phyloP scores from a whole-genome alignment of 164 flowering plant species.

The Litsea cubeba region DNA sequence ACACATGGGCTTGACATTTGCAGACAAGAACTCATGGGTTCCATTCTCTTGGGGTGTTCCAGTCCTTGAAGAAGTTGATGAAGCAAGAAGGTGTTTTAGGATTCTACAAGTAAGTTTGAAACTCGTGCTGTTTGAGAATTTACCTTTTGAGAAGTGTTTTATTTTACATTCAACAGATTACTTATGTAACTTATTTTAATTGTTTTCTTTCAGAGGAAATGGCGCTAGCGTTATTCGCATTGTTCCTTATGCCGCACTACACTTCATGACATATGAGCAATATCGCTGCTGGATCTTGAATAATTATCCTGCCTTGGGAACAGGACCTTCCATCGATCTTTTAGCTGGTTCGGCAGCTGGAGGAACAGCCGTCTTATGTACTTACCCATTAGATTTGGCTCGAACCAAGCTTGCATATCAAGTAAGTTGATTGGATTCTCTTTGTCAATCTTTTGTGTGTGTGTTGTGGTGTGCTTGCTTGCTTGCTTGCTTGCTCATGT shows the following conservation, averaged over 20 bases:
- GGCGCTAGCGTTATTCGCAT: conserved; percentile 94
- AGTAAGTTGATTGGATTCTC: conserved; percentile 28
- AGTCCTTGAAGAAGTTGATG: conserved; percentile 64
- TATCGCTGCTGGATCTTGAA: conserved; percentile 76
- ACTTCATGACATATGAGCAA: conserved; percentile 94
- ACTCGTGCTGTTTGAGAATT: neutral
- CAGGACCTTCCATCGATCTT: conserved; percentile 87
- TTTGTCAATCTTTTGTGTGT: neutral
- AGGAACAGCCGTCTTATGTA: conserved; percentile 94
- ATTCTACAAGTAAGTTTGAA: conserved; percentile 63
- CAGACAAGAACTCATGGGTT: conserved; percentile 88
- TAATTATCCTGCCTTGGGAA: conserved; percentile 66
- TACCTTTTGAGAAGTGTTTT: neutral
- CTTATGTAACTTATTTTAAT: conserved; percentile 1
- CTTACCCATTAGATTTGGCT: conserved; percentile 90
- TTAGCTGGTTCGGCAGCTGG: conserved; percentile 96
- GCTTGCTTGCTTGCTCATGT: no score
- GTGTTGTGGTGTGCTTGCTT: no score
- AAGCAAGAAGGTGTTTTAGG: conserved; percentile 83
- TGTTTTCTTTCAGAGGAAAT: conserved; percentile 60
- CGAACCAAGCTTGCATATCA: conserved; percentile 97
- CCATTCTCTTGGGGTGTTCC: conserved; percentile 77
- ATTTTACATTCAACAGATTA: conserved; percentile 1
- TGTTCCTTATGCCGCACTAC: conserved; percentile 94
- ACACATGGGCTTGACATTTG: neutral